Evolutionary conservation across 768 basidiomycete genomes (phyloP), one percentile per base, ranked within the genome.

Genomic region (Daedalea quercina): DNA sequence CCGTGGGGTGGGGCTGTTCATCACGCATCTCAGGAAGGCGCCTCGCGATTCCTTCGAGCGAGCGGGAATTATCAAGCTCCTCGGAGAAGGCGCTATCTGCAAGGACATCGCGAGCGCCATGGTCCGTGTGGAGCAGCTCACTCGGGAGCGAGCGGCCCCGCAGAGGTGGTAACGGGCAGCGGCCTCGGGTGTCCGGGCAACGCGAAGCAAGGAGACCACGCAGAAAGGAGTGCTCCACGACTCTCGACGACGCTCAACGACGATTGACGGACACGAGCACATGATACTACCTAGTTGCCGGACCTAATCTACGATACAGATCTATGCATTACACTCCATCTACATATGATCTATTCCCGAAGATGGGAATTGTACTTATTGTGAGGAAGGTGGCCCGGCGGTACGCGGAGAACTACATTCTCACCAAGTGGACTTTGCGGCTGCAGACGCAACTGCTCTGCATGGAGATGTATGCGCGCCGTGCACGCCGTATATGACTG

Each of bases 41-140:
- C 69, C 76, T 31, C 69, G 67, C 20, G 53, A 59, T 23, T 59
- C 65, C 57, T 78, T 78, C 52, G 72, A 73, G 52, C 66, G 66
- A 11, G 78, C 73, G 11, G 77, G 78, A 2, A 68, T 78, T 28
- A 66, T 72, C 13, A 55, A 59, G 40, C 57, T 78, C 37, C 63
- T 78, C 9, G 78, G 78, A 23, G 65, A 68, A n/a, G 68, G 71
- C 22, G 68, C 70, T 4, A 74, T 79, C 58, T 74, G 70, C 51
- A 68, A 70, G 51, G 75, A 74, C 43, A 68, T 78, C 15, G 64
- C 69, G 25, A 68, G 66, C 35, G 77, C 75, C 2, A 77, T 78
- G 57, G 53, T 65, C 17, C 68, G 54, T 23, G 63, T 77, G 15
- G 69, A 74, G 58, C 58, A 60, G 52, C 44, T 37, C 35, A 49